Percentiles rank a stretch among this genome's conserved stretches.
Evolutionary conservation across 2,329 filamentous ascomycete species (phyloP).

Genomic region (Fusarium newnesense): DNA sequence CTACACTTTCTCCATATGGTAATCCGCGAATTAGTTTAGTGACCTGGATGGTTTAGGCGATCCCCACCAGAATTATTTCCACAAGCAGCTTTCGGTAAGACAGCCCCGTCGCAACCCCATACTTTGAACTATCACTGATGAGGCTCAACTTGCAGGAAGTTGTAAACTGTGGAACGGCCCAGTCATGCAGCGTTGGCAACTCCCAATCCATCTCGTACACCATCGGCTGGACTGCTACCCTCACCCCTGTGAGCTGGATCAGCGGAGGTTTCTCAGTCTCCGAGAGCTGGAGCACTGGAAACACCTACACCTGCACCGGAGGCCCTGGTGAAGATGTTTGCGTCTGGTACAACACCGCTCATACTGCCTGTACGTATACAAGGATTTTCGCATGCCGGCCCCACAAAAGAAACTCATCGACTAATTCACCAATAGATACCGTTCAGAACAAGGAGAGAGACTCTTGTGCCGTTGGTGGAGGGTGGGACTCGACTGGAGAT

Average conservation of each 20-base stretch:
- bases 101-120: not conserved
- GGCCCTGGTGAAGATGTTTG: not conserved
- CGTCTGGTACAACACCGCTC: conserved; percentile 5
- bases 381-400: not conserved
- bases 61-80: conserved; percentile 4
- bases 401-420: not conserved
- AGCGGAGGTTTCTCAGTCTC: not conserved
- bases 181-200: not conserved
- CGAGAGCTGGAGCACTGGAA: not conserved
- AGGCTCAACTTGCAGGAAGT: not conserved
- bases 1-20: fast-evolving
- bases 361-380: not conserved
- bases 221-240: not conserved
- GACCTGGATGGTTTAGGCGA: not conserved
- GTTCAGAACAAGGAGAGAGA: not conserved
- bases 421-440: not conserved
- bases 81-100: conserved; percentile 1
- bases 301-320: not conserved
- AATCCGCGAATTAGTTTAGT: not conserved
- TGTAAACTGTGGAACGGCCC: not conserved
- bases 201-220: not conserved
- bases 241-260: not conserved
- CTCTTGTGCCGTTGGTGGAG: not conserved
- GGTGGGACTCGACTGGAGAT: not conserved
- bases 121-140: not conserved